Evolutionary conservation across 78 protist species (phyloP).

Genomic region (Dictyostelium discoideum): dicty_2.7 NC_007091.3:2295001-2295500

Average conservation of each 20-base stretch:
- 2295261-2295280: background rate
- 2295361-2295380: background rate
- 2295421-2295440: background rate
- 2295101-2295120: background rate
- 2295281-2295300: background rate
- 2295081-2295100: background rate
- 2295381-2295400: background rate
- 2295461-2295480: background rate
- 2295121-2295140: constrained; percentile 13
- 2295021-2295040: no score
- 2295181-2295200: background rate
- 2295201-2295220: background rate
- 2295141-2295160: background rate
- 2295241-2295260: background rate
- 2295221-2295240: background rate
- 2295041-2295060: background rate
- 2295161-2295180: background rate
- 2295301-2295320: background rate
- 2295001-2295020: no score
- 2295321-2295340: no score
- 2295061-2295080: background rate
- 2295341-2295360: background rate
- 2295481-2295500: background rate
- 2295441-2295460: background rate
- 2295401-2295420: background rate